phyloP scores from a whole-genome alignment of 139 green algal species.

The Chlamydomonas sp. region DNA sequence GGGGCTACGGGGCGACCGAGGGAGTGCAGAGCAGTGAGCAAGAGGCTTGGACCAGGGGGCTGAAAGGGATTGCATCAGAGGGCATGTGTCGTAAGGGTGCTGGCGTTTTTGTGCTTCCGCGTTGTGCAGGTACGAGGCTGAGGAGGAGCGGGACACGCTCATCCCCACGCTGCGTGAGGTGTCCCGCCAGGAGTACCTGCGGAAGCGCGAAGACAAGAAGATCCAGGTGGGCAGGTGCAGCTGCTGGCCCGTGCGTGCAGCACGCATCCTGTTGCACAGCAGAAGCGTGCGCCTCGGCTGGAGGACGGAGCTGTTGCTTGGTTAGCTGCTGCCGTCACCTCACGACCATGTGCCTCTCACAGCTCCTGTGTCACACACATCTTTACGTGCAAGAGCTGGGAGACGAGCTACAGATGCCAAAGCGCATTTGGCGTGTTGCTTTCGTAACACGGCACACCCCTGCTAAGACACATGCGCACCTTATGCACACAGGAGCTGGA shows the following conservation, averaged over 20 bases:
- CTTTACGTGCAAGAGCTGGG: too few species aligned
- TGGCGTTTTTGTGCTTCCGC: not conserved
- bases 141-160: conserved; percentile 60
- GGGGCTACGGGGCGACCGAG: not conserved
- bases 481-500: conserved; percentile 53
- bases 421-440: not conserved
- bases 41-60: too few species aligned
- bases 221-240: conserved; percentile 51
- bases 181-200: conserved; percentile 95
- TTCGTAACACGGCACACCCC: not conserved
- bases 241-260: not conserved
- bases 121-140: conserved; percentile 52
- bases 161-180: conserved; percentile 80
- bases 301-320: too few species aligned
- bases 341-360: too few species aligned
- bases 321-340: too few species aligned
- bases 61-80: too few species aligned
- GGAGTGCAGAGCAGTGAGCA: too few species aligned
- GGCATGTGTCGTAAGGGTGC: too few species aligned
- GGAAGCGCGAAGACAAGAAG: conserved; percentile 92
- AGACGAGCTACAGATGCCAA: not conserved
- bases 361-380: too few species aligned
- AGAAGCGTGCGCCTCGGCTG: too few species aligned
- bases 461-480: too few species aligned
- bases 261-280: not conserved